Conservation (phyloP, 2,329 filamentous ascomycete species). For the Ilyonectria destructans region DNA sequence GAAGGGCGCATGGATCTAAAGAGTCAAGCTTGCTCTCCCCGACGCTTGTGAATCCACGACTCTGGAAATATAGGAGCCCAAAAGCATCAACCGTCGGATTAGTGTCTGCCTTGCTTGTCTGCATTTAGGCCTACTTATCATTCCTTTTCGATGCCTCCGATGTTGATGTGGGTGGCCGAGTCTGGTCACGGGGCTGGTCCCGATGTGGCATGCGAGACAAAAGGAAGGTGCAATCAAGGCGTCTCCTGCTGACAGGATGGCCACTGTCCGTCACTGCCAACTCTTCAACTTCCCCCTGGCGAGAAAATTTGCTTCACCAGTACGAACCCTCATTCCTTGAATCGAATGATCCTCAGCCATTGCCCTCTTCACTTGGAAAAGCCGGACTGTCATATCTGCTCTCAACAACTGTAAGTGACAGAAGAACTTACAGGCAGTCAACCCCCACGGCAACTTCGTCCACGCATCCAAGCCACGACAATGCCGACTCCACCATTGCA, state of each 20-base stretch:
- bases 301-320: background rate
- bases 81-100: too few species aligned
- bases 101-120: background rate
- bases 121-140: background rate
- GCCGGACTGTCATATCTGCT: background rate
- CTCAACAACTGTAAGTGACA: background rate
- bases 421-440: background rate
- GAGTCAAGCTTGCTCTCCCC: background rate
- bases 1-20: background rate
- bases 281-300: background rate
- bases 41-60: background rate
- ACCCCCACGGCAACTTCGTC: slow-evolving; percentile 21
- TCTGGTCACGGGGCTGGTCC: background rate
- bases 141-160: background rate
- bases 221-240: slow-evolving; percentile 1
- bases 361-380: background rate
- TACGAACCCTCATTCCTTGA: background rate
- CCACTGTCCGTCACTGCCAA: background rate
- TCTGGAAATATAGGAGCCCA: background rate
- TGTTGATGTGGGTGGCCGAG: background rate
- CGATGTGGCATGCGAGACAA: background rate
- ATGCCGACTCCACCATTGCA: slow-evolving; percentile 21
- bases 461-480: background rate
- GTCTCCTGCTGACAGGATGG: background rate
- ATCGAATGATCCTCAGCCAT: background rate